These are phyloP conservation scores for Vanderwaltozyma polyspora DNA, from an alignment of 805 yeast species.

Conservation along the genomic window DNA sequence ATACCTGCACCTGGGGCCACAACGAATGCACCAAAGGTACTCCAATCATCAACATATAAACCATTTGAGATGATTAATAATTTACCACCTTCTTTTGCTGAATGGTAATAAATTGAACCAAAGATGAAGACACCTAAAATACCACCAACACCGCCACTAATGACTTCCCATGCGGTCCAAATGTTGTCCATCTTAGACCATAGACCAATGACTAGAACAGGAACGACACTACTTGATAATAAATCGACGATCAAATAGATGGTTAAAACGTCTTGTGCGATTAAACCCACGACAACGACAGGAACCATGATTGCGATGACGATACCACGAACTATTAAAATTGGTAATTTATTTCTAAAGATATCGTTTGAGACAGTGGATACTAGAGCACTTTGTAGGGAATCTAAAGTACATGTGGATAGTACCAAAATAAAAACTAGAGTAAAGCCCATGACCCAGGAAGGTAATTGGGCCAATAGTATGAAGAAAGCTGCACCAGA, in stretches of 20 bases:
- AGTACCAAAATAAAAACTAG: slow-evolving; percentile 61
- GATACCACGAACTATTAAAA: slow-evolving; percentile 54
- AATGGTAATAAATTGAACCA: slow-evolving; percentile 68
- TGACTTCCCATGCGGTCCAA: slow-evolving; percentile 67
- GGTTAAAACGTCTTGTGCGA: slow-evolving; percentile 73
- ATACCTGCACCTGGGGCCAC: slow-evolving; percentile 80
- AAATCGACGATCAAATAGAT: slow-evolving; percentile 86
- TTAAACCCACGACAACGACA: slow-evolving; percentile 71
- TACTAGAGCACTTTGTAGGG: slow-evolving; percentile 78
- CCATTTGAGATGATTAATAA: slow-evolving; percentile 71
- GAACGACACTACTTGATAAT: slow-evolving; percentile 78
- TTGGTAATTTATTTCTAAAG: slow-evolving; percentile 67
- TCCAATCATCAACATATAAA: slow-evolving; percentile 76
- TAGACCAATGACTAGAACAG: slow-evolving; percentile 71
- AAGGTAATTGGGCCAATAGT: slow-evolving; percentile 60
- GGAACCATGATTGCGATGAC: slow-evolving; percentile 80
- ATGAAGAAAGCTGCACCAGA: slow-evolving; percentile 65
- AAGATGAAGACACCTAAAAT: slow-evolving; percentile 67
- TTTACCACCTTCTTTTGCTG: slow-evolving; percentile 66
- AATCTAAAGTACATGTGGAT: slow-evolving; percentile 83
- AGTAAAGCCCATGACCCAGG: slow-evolving; percentile 79
- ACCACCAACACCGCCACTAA: slow-evolving; percentile 78
- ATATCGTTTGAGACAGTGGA: slow-evolving; percentile 84
- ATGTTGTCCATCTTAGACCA: slow-evolving; percentile 49
- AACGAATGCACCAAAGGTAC: slow-evolving; percentile 89